These are phyloP conservation scores for Luffa acutangula DNA, from an alignment of 306 rosid species.

Conservation along the genomic window DNA sequence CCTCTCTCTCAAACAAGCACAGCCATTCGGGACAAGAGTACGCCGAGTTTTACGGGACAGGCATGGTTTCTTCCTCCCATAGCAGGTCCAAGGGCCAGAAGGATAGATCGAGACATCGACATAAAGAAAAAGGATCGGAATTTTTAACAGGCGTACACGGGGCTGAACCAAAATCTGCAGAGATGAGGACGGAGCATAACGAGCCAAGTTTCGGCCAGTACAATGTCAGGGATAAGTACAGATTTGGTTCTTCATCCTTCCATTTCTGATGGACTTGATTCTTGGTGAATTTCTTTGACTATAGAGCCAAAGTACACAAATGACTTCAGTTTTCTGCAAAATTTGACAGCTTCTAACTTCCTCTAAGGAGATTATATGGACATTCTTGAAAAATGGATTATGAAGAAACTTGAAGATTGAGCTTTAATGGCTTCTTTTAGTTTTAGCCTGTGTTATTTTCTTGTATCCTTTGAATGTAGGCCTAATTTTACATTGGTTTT, in stretches of 20 bases:
- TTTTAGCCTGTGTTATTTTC: background rate
- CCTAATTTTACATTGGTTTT: background rate
- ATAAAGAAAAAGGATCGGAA: background rate
- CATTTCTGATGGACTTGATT: background rate
- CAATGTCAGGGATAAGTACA: background rate
- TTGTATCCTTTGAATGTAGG: background rate
- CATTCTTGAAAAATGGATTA: constrained; percentile 11
- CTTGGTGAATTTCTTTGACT: background rate
- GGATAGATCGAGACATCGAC: constrained; percentile 5
- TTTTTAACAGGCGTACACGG: background rate
- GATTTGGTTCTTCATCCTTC: background rate
- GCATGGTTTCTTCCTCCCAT: constrained; percentile 6
- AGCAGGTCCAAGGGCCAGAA: constrained; percentile 3
- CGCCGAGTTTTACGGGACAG: background rate
- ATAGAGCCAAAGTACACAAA: background rate
- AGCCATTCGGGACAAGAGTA: constrained; percentile 1
- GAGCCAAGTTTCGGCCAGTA: background rate
- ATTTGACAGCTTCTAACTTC: background rate
- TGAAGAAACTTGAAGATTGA: constrained; percentile 22
- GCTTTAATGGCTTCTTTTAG: background rate
- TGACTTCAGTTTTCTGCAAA: background rate
- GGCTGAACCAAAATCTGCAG: constrained; percentile 2
- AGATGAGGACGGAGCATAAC: background rate
- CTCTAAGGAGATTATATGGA: background rate
- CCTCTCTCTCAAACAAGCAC: constrained; percentile 5